A percentile compares a stretch with the other conserved stretches of the same genome.
Conservation (phyloP, 2,329 filamentous ascomycete genomes). For the Colletotrichum navitas region DNA sequence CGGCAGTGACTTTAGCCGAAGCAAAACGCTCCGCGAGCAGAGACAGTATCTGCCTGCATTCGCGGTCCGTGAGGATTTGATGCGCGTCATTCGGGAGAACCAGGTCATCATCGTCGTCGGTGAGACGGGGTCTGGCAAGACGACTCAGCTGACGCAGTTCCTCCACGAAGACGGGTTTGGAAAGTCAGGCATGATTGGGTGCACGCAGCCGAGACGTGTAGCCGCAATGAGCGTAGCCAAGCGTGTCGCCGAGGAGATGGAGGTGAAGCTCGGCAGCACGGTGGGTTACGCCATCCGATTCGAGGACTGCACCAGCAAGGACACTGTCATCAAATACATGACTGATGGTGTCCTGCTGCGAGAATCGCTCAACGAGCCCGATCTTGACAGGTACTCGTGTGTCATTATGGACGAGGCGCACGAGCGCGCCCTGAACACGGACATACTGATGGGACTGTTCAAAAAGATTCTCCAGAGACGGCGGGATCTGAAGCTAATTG, state of each 20-base stretch:
- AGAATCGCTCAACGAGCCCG: conserved; percentile 91
- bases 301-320: conserved; percentile 96
- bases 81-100: conserved; percentile 94
- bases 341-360: conserved; percentile 95
- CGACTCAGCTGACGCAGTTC: conserved; percentile 96
- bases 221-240: conserved; percentile 99
- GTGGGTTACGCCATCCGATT: conserved; percentile 99
- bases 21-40: conserved; percentile 90
- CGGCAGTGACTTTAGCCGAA: conserved; percentile 92
- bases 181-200: conserved; percentile 89
- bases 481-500: conserved; percentile 93
- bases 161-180: conserved; percentile 95
- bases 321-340: conserved; percentile 99
- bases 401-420: conserved; percentile 99
- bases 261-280: conserved; percentile 85
- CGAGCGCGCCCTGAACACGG: conserved; percentile 95
- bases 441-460: conserved; percentile 96
- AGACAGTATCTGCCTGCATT: conserved; percentile 95
- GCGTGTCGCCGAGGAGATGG: conserved; percentile 98
- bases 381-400: conserved; percentile 95
- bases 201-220: conserved; percentile 95
- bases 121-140: conserved; percentile 97
- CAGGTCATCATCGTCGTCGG: conserved; percentile 97
- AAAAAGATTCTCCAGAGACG: conserved; percentile 95
- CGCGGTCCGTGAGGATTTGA: conserved; percentile 91